These are phyloP conservation scores for Takakia lepidozioides DNA, from an alignment of 225 moss, liverwort and hornwort species.

Conservation along the genomic window DNA sequence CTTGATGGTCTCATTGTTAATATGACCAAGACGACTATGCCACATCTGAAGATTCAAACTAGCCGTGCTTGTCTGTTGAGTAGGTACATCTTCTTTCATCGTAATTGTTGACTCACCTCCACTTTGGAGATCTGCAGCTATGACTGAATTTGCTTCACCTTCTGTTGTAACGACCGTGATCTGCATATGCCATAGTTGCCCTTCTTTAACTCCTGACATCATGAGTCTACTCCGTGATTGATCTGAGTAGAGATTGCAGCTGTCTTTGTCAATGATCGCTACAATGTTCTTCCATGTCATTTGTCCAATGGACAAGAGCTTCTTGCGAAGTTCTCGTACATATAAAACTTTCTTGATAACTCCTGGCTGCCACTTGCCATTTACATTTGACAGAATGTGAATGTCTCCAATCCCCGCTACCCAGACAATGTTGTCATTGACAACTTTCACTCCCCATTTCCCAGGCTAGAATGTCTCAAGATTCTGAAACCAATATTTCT, in stretches of 20 bases:
- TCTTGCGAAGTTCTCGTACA: background rate
- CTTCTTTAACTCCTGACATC: background rate
- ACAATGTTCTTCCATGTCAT: background rate
- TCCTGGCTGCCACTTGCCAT: background rate
- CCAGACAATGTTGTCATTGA: no score
- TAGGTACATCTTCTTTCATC: background rate
- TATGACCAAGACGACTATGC: background rate
- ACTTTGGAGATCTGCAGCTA: background rate
- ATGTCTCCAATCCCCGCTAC: background rate
- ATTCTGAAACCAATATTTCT: no score
- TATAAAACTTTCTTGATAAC: no score
- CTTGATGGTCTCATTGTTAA: background rate
- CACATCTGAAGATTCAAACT: background rate
- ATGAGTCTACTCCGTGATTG: background rate
- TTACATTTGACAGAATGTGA: background rate
- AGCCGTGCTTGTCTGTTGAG: background rate
- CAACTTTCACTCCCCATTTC: background rate
- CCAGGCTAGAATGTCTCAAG: no score
- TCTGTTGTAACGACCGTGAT: background rate
- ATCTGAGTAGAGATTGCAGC: background rate
- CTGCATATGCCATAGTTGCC: background rate
- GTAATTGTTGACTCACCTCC: background rate
- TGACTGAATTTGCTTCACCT: background rate
- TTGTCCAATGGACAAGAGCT: background rate
- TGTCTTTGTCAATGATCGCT: background rate